phyloP scores from a whole-genome alignment of 2,329 filamentous ascomycete genomes.

The Tolypocladium pustulatum region DNA sequence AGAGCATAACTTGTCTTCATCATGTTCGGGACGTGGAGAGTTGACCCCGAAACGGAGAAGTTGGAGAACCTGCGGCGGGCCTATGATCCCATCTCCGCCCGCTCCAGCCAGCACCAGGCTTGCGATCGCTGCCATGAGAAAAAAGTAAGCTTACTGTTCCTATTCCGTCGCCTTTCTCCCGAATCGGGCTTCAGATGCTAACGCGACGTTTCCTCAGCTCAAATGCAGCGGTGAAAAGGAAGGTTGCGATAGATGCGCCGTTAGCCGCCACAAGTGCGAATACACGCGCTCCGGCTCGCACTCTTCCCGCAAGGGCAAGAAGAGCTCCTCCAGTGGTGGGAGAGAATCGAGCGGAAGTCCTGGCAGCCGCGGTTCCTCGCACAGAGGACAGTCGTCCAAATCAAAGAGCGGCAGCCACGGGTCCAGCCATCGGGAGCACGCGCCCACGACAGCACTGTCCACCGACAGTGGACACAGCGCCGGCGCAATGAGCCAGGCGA shows the following conservation, averaged over 20 bases:
- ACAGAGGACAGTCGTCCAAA: not conserved
- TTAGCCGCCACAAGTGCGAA: slow-evolving; percentile 19
- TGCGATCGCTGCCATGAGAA: slow-evolving; percentile 28
- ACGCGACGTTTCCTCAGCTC: slow-evolving; percentile 13
- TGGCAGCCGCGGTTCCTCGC: not conserved
- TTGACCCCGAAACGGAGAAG: slow-evolving; percentile 25
- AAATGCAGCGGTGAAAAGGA: slow-evolving; percentile 27
- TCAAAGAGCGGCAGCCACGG: not conserved
- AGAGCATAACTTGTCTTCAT: not conserved
- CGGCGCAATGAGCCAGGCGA: not conserved
- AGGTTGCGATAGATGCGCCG: slow-evolving; percentile 24
- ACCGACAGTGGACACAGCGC: not conserved
- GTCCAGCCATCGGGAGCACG: not conserved
- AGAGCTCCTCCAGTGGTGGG: slow-evolving; percentile 4
- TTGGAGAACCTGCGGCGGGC: slow-evolving; percentile 24
- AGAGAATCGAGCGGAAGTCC: slow-evolving; percentile 3
- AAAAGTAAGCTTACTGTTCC: slow-evolving; percentile 16
- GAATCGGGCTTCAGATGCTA: slow-evolving; percentile 1
- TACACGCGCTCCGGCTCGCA: slow-evolving; percentile 23
- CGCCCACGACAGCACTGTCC: not conserved
- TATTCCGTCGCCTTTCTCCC: not conserved
- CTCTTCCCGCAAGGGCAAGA: slow-evolving; percentile 18
- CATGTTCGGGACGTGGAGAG: slow-evolving; percentile 29
- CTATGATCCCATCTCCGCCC: slow-evolving; percentile 25
- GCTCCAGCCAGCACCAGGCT: slow-evolving; percentile 26